Evolutionary conservation across 1,284 basidiomycete species (phyloP).

Genomic region (Coriolopsis trogii): DNA sequence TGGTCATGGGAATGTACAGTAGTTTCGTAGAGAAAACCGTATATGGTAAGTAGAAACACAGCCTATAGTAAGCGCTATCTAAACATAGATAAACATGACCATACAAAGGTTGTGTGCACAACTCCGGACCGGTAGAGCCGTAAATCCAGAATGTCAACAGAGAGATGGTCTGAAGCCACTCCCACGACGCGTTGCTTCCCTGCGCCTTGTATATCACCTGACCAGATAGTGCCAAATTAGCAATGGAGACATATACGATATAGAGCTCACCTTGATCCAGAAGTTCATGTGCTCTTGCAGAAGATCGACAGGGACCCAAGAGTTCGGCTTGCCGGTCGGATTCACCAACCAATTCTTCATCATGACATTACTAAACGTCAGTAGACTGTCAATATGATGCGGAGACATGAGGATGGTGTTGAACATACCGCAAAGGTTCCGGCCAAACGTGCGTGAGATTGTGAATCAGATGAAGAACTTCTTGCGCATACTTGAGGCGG

Average conservation of each 20-base stretch:
- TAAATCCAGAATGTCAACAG: no score
- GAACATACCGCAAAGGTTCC: slow-evolving; percentile 31
- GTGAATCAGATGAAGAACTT: slow-evolving; percentile 43
- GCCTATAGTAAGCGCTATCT: no score
- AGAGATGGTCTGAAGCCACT: slow-evolving; percentile 41
- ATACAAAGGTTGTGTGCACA: no score
- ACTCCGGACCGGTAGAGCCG: no score
- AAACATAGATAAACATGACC: no score
- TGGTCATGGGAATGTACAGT: no score
- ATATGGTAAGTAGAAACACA: no score
- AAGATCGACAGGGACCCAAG: slow-evolving; percentile 20
- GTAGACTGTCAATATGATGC: not conserved
- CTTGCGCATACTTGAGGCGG: slow-evolving; percentile 42
- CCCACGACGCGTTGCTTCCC: slow-evolving; percentile 40
- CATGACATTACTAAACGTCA: slow-evolving; percentile 32
- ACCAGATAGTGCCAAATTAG: not conserved
- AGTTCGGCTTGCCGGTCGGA: slow-evolving; percentile 12
- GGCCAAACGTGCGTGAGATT: slow-evolving; percentile 43
- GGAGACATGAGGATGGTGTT: not conserved
- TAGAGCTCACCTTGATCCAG: slow-evolving; percentile 17
- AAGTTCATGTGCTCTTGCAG: slow-evolving; percentile 26
- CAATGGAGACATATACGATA: not conserved
- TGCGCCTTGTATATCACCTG: slow-evolving; percentile 36
- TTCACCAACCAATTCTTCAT: slow-evolving; percentile 15
- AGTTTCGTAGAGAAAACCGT: no score